A percentile compares a stretch with the other conserved stretches of the same genome.
These are phyloP conservation scores for Pseudozyma tsukubaensis DNA, from an alignment of 1,284 basidiomycete genomes.

Conservation along the genomic window DNA sequence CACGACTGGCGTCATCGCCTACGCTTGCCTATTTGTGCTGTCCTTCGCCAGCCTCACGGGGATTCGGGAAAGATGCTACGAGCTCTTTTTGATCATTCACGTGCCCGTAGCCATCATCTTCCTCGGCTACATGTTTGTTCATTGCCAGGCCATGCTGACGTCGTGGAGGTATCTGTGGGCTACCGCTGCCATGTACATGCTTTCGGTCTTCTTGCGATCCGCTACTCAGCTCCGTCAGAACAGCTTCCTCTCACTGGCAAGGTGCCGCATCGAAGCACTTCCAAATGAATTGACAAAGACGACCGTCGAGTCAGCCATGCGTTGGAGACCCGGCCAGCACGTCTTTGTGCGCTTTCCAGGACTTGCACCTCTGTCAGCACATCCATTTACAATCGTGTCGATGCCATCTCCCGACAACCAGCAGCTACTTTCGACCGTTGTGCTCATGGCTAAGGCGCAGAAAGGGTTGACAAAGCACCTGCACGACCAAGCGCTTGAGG, in stretches of 20 bases:
- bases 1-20: slow-evolving; percentile 58
- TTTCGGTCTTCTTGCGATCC: slow-evolving; percentile 46
- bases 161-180: slow-evolving; percentile 54
- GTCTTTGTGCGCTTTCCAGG: slow-evolving; percentile 62
- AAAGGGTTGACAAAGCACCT: slow-evolving; percentile 45
- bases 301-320: slow-evolving; percentile 48
- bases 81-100: slow-evolving; percentile 64
- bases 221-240: slow-evolving; percentile 29
- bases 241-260: slow-evolving; percentile 38
- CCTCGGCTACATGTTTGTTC: slow-evolving; percentile 58
- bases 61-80: slow-evolving; percentile 59
- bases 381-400: slow-evolving; percentile 64
- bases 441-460: slow-evolving; percentile 50
- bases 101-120: slow-evolving; percentile 53
- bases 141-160: slow-evolving; percentile 48
- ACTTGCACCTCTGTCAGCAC: slow-evolving; percentile 44
- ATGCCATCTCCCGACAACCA: slow-evolving; percentile 42
- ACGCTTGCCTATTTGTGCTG: slow-evolving; percentile 52
- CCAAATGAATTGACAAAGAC: slow-evolving; percentile 42
- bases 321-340: slow-evolving; percentile 63
- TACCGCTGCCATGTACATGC: slow-evolving; percentile 45
- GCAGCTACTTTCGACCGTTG: slow-evolving; percentile 40
- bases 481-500: slow-evolving; percentile 11
- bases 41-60: slow-evolving; percentile 52
- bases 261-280: slow-evolving; percentile 36